These are phyloP conservation scores for Thozetella sp. DNA, from an alignment of 495 filamentous ascomycete species.

Conservation along the genomic window DNA sequence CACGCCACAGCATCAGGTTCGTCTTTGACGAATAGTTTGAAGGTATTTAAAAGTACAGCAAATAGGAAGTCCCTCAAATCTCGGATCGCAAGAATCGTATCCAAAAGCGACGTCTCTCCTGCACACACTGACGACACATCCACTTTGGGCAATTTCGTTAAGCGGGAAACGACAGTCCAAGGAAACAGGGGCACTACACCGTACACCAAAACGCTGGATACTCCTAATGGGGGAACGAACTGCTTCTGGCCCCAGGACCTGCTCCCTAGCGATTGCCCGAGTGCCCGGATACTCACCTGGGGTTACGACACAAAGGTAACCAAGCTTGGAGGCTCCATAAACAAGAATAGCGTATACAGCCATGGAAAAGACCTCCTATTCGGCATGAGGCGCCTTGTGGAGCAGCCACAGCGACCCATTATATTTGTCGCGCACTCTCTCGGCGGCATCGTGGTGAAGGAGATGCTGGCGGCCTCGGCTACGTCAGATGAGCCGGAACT, in stretches of 20 bases:
- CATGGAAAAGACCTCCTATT: conserved; percentile 32
- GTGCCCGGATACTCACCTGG: conserved; percentile 33
- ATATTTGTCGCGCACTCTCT: conserved; percentile 33
- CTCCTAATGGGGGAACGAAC: too few relatives aligned
- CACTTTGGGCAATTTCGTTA: too few relatives aligned
- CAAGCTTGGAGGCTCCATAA: conserved; percentile 16
- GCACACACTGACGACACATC: too few relatives aligned
- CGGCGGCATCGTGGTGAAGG: neutral
- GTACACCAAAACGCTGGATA: neutral
- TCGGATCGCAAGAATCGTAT: too few relatives aligned
- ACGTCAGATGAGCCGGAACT: conserved; percentile 5
- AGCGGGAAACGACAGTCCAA: too few relatives aligned
- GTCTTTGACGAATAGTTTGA: too few relatives aligned
- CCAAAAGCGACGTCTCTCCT: too few relatives aligned
- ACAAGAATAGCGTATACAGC: conserved; percentile 30
- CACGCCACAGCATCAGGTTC: too few relatives aligned
- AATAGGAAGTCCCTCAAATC: too few relatives aligned
- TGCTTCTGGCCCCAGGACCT: conserved; percentile 38
- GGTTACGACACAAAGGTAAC: conserved; percentile 39
- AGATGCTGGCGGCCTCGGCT: neutral
- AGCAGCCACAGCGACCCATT: conserved; percentile 19
- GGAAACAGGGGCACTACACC: neutral
- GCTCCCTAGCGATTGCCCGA: conserved; percentile 24
- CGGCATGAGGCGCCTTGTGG: conserved; percentile 1
- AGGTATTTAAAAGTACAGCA: too few relatives aligned